phyloP scores from a whole-genome alignment of 2,329 filamentous ascomycete species.

The Macrophomina tecta region DNA sequence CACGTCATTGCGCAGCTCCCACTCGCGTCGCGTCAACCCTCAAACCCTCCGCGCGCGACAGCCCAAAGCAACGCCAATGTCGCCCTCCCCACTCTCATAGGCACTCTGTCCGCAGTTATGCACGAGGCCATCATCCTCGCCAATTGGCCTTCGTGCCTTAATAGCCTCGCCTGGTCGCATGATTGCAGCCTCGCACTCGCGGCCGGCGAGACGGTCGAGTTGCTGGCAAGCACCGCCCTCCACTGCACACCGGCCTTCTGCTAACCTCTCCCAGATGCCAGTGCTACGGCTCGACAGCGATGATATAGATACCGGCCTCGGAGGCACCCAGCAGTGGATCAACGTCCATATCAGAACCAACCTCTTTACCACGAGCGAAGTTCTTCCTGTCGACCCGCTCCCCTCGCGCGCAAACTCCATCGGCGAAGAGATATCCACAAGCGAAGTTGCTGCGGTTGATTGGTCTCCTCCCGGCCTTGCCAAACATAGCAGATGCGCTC shows the following conservation, averaged over 20 bases:
- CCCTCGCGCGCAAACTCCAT: slow-evolving; percentile 58
- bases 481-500: slow-evolving; percentile 58
- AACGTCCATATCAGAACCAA: slow-evolving; percentile 55
- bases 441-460: slow-evolving; percentile 54
- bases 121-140: slow-evolving; percentile 42
- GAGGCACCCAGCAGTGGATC: slow-evolving; percentile 39
- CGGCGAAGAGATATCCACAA: slow-evolving; percentile 64
- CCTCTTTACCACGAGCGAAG: slow-evolving; percentile 58
- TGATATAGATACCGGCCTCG: slow-evolving; percentile 39
- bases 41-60: neutral
- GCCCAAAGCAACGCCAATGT: neutral
- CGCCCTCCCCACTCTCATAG: neutral
- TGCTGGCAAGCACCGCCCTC: slow-evolving; percentile 50
- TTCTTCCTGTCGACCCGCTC: slow-evolving; percentile 53
- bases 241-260: slow-evolving; percentile 25
- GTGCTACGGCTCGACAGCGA: slow-evolving; percentile 38
- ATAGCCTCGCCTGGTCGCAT: slow-evolving; percentile 64
- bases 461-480: slow-evolving; percentile 66
- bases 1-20: slow-evolving; percentile 10
- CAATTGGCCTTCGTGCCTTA: slow-evolving; percentile 58
- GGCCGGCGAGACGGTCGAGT: slow-evolving; percentile 60
- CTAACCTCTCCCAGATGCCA: slow-evolving; percentile 40
- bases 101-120: slow-evolving; percentile 33
- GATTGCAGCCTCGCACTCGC: slow-evolving; percentile 65
- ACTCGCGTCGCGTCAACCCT: slow-evolving; percentile 16